Percentiles rank a stretch among this genome's conserved stretches.
These are phyloP conservation scores for Phytopythium helicoides DNA, from an alignment of 352 stramenopile species.

Conservation along the genomic window DNA sequence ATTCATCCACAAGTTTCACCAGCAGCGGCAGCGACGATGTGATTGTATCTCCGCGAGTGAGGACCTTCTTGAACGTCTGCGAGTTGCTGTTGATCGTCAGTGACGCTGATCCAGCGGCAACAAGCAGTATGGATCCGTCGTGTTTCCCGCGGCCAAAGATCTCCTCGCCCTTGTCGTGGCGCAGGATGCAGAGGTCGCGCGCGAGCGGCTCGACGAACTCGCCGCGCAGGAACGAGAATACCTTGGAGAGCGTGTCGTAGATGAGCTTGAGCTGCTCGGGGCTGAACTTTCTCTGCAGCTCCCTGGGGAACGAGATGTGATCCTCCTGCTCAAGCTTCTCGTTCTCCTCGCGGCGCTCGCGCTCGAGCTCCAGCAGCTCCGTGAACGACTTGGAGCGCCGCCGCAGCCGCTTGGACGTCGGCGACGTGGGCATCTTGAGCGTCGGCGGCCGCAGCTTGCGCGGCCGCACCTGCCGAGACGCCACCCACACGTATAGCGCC, in stretches of 20 bases:
- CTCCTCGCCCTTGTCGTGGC: constrained; percentile 37
- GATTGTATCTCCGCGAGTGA: constrained; percentile 62
- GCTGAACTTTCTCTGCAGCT: constrained; percentile 54
- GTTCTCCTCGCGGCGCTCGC: constrained; percentile 61
- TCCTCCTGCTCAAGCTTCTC: constrained; percentile 62
- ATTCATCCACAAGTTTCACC: constrained; percentile 42
- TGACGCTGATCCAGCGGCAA: constrained; percentile 52
- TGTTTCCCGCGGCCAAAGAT: constrained; percentile 61
- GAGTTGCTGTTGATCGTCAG: constrained; percentile 57
- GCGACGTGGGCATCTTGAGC: constrained; percentile 48
- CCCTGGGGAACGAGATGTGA: constrained; percentile 56
- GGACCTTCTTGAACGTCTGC: constrained; percentile 45
- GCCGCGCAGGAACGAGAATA: constrained; percentile 72
- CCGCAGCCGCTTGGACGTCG: constrained; percentile 67
- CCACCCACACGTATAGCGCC: constrained; percentile 78
- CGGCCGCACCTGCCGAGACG: constrained; percentile 72
- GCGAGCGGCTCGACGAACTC: constrained; percentile 66
- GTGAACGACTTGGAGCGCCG: constrained; percentile 67
- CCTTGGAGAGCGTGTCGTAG: constrained; percentile 77
- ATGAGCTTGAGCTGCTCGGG: constrained; percentile 76
- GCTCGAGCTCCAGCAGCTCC: constrained; percentile 59
- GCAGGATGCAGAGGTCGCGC: constrained; percentile 56
- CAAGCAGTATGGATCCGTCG: constrained; percentile 77
- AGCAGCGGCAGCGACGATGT: constrained; percentile 73
- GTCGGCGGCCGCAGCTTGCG: constrained; percentile 33